Conservation (phyloP, 768 basidiomycete genomes). For the Rubroboletus pulcherrimus region DNA sequence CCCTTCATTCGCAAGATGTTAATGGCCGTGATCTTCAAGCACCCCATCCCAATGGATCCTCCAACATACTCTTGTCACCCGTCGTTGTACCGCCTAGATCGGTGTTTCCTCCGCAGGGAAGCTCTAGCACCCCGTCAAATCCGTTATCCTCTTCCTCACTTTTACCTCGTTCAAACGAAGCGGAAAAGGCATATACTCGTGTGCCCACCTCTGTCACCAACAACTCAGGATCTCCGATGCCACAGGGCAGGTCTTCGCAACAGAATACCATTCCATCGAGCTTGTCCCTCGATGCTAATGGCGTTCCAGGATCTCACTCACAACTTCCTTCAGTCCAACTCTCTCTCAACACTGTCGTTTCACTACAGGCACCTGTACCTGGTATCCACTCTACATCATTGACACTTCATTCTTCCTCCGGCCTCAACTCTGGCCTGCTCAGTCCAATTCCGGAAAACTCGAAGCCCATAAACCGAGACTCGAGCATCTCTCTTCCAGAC, state of each 20-base stretch:
- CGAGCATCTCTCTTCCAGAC: slow-evolving; percentile 67
- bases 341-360: slow-evolving; percentile 20
- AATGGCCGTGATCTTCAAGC: slow-evolving; percentile 7
- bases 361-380: slow-evolving; percentile 10
- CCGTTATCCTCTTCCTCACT: slow-evolving; percentile 1
- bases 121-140: slow-evolving; percentile 7
- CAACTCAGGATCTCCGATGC: neutral
- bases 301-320: neutral
- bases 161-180: slow-evolving; percentile 22
- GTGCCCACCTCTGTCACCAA: slow-evolving; percentile 1
- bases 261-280: neutral
- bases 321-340: slow-evolving; percentile 11
- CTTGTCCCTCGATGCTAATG: neutral
- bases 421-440: slow-evolving; percentile 11
- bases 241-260: slow-evolving; percentile 7
- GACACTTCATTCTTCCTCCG: slow-evolving; percentile 21
- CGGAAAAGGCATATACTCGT: slow-evolving; percentile 6
- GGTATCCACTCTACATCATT: slow-evolving; percentile 12
- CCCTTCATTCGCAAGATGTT: slow-evolving; percentile 16
- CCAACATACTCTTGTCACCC: slow-evolving; percentile 3
- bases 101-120: slow-evolving; percentile 16
- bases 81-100: slow-evolving; percentile 21
- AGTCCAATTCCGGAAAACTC: slow-evolving; percentile 31
- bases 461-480: slow-evolving; percentile 53
- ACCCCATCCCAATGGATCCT: neutral